These are phyloP conservation scores for Meripilus lineatus DNA, from an alignment of 1,284 basidiomycete species.

Conservation along the genomic window DNA sequence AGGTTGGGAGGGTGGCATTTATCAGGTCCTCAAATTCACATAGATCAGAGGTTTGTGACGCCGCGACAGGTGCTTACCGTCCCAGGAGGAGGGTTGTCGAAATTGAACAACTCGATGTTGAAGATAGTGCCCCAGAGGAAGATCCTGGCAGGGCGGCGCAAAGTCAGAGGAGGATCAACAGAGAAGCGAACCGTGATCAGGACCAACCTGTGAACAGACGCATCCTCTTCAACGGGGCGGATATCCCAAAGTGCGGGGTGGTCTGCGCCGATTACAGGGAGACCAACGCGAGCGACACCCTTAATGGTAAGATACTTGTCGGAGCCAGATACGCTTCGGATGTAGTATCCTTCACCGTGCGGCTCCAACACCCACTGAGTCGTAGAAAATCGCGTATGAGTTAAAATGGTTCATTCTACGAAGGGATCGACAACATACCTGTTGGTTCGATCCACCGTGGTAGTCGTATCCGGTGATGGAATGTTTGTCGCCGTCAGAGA, in stretches of 20 bases:
- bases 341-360: slow-evolving; percentile 29
- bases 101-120: slow-evolving; percentile 21
- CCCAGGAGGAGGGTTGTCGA: slow-evolving; percentile 21
- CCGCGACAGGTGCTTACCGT: slow-evolving; percentile 10
- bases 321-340: slow-evolving; percentile 32
- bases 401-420: background rate
- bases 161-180: background rate
- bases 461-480: slow-evolving; percentile 45
- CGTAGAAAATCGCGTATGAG: background rate
- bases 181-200: background rate
- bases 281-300: slow-evolving; percentile 28
- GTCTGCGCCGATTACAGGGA: slow-evolving; percentile 28
- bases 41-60: background rate
- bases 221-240: slow-evolving; percentile 15
- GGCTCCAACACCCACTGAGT: slow-evolving; percentile 44
- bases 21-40: background rate
- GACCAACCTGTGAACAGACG: slow-evolving; percentile 11
- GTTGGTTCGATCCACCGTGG: slow-evolving; percentile 42
- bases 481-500: slow-evolving; percentile 43
- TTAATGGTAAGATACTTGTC: slow-evolving; percentile 38
- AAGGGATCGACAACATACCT: slow-evolving; percentile 26
- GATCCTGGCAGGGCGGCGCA: slow-evolving; percentile 12
- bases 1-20: slow-evolving; percentile 1
- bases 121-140: slow-evolving; percentile 18
- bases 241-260: slow-evolving; percentile 25